Percentiles rank a stretch among this genome's conserved stretches.
Conservation (phyloP, 2,329 filamentous ascomycete genomes). For the Penicillium sp. region DNA sequence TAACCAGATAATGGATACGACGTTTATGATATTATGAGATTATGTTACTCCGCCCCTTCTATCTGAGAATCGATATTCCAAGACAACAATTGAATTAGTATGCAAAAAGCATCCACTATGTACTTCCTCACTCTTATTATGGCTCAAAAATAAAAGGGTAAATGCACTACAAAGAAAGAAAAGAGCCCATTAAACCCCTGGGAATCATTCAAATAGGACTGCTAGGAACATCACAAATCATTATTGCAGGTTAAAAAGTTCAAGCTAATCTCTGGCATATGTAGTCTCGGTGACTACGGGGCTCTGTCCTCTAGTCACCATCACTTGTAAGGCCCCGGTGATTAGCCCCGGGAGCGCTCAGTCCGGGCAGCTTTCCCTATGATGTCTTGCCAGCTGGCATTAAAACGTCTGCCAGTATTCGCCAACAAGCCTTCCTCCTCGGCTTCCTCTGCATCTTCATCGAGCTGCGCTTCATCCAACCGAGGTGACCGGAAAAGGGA, state of each 20-base stretch:
- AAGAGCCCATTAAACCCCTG: not conserved
- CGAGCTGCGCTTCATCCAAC: slow-evolving; percentile 71
- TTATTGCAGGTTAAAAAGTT: not conserved
- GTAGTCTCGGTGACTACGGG: not conserved
- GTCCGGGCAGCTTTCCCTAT: slow-evolving; percentile 54
- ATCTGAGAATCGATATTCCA: not conserved
- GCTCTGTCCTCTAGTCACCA: not conserved
- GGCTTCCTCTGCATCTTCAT: slow-evolving; percentile 85
- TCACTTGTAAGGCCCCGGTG: not conserved
- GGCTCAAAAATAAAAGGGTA: not conserved
- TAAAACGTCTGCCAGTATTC: slow-evolving; percentile 75
- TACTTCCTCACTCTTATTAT: not conserved
- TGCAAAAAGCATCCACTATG: not conserved
- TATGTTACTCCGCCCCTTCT: not conserved
- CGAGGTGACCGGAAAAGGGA: slow-evolving; percentile 77
- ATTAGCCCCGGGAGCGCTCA: slow-evolving; percentile 4
- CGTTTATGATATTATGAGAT: slow-evolving; percentile 2
- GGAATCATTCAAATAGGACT: not conserved
- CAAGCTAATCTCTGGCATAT: not conserved
- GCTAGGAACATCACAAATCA: no score
- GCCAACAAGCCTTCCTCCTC: slow-evolving; percentile 92
- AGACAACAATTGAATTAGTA: not conserved
- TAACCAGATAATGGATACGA: not conserved
- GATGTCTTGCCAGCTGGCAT: slow-evolving; percentile 85
- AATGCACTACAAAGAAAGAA: not conserved